These are phyloP conservation scores for Comarum palustre DNA, from an alignment of 306 rosid genomes.

Conservation along the genomic window DNA sequence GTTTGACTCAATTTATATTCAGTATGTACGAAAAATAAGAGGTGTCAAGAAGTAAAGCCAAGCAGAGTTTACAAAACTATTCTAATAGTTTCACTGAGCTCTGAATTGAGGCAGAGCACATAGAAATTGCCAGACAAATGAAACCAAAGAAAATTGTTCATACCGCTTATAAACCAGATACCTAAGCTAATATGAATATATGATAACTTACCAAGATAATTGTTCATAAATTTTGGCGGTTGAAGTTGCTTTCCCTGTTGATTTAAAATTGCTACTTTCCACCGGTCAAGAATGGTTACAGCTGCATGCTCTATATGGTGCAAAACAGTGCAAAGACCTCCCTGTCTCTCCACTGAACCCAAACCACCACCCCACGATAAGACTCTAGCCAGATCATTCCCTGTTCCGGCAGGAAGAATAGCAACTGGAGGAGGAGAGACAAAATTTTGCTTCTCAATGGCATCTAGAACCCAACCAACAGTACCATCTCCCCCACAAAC, in stretches of 20 bases:
- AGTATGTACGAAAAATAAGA: background rate
- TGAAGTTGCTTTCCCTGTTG: conserved; percentile 65
- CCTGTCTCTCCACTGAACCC: conserved; percentile 97
- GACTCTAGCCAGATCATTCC: conserved; percentile 98
- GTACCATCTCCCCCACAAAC: conserved; percentile 98
- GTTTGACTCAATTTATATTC: background rate
- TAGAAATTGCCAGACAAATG: background rate
- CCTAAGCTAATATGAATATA: conserved; percentile 17
- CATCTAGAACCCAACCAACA: conserved; percentile 94
- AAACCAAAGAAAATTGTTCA: background rate
- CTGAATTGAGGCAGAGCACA: background rate
- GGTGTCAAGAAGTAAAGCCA: background rate
- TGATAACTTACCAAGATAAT: conserved; percentile 88
- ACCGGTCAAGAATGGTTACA: conserved; percentile 93
- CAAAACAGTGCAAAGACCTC: conserved; percentile 90
- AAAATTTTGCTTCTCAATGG: conserved; percentile 88
- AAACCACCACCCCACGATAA: conserved; percentile 98
- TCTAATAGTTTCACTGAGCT: background rate
- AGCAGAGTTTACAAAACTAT: background rate
- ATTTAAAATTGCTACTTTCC: conserved; percentile 71
- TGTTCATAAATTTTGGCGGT: conserved; percentile 78
- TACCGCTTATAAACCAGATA: conserved; percentile 4
- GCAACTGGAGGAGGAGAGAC: conserved; percentile 99
- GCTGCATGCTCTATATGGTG: conserved; percentile 93
- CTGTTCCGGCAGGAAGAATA: conserved; percentile 97